phyloP scores from a whole-genome alignment of 805 yeast genomes.

The Kodamaea neixiangensis region DNA sequence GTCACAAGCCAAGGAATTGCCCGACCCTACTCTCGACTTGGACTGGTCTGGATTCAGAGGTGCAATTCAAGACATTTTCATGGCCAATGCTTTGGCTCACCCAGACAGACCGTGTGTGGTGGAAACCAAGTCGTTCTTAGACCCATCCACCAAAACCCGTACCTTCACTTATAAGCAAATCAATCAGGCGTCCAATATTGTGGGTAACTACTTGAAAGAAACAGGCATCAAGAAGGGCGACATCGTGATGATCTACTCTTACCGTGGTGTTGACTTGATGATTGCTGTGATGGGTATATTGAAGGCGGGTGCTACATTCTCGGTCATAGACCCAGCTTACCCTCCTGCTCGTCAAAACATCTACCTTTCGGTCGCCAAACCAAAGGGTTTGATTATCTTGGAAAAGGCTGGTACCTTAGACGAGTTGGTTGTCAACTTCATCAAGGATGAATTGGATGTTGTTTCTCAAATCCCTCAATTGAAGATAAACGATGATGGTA shows the following conservation, averaged over 20 bases:
- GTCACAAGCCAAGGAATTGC: constrained; percentile 62
- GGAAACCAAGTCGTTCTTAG: constrained; percentile 77
- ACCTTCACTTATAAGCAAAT: constrained; percentile 84
- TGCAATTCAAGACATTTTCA: constrained; percentile 94
- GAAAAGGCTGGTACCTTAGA: constrained; percentile 87
- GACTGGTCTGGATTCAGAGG: constrained; percentile 94
- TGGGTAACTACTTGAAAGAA: constrained; percentile 81
- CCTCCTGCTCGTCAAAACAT: constrained; percentile 98
- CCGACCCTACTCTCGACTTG: constrained; percentile 83
- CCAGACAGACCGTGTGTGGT: constrained; percentile 92
- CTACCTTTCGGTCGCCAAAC: constrained; percentile 90
- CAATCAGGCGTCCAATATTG: constrained; percentile 88
- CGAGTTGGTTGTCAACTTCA: constrained; percentile 75
- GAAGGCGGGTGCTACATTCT: constrained; percentile 98
- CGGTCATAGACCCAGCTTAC: constrained; percentile 98
- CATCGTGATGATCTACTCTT: constrained; percentile 96
- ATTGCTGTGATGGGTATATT: constrained; percentile 97
- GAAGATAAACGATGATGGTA: constrained; percentile 75
- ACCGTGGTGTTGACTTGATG: constrained; percentile 95
- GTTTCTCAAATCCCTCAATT: constrained; percentile 74
- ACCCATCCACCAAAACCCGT: constrained; percentile 57
- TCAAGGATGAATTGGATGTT: constrained; percentile 69
- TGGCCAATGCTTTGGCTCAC: constrained; percentile 75
- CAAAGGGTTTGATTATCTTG: constrained; percentile 85
- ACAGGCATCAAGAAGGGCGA: constrained; percentile 89